A percentile compares a stretch with the other conserved stretches of the same genome.
phyloP scores from a whole-genome alignment of 176 grass and related monocot genomes.

The Hyparrhenia diplandra region DNA sequence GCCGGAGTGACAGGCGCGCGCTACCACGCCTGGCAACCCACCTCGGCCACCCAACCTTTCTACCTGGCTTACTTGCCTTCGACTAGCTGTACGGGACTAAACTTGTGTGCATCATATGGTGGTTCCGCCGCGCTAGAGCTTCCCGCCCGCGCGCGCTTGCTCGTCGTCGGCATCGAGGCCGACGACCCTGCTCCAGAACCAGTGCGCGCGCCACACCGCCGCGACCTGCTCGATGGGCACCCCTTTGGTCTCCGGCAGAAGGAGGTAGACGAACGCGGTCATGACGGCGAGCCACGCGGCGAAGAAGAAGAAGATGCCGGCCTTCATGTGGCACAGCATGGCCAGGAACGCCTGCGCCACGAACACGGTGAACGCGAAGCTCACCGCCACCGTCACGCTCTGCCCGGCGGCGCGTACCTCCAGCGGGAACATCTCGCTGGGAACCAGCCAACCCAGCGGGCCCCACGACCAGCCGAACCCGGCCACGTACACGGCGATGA shows the following conservation, averaged over 20 bases:
- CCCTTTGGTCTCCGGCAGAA: slow-evolving; percentile 61
- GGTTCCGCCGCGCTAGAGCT: background rate
- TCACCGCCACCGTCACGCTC: slow-evolving; percentile 49
- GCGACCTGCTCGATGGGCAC: slow-evolving; percentile 64
- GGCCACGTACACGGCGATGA: slow-evolving; percentile 63
- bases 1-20: too few species aligned
- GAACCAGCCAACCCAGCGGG: slow-evolving; percentile 59
- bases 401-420: slow-evolving; percentile 61
- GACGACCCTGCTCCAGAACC: slow-evolving; percentile 57
- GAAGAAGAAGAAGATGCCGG: slow-evolving; percentile 68
- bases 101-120: too few species aligned
- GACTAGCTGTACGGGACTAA: too few species aligned
- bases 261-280: slow-evolving; percentile 51
- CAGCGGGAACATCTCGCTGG: slow-evolving; percentile 71
- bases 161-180: background rate
- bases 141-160: background rate
- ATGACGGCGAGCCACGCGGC: slow-evolving; percentile 56
- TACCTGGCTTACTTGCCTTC: too few species aligned
- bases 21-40: too few species aligned
- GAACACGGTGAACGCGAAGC: slow-evolving; percentile 45
- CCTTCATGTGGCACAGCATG: slow-evolving; percentile 59
- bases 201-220: slow-evolving; percentile 48
- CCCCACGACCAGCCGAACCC: slow-evolving; percentile 77
- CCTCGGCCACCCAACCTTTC: too few species aligned
- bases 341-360: slow-evolving; percentile 53